phyloP scores from a whole-genome alignment of 2,329 filamentous ascomycete species.

The Ascosphaera pollenicola region DNA sequence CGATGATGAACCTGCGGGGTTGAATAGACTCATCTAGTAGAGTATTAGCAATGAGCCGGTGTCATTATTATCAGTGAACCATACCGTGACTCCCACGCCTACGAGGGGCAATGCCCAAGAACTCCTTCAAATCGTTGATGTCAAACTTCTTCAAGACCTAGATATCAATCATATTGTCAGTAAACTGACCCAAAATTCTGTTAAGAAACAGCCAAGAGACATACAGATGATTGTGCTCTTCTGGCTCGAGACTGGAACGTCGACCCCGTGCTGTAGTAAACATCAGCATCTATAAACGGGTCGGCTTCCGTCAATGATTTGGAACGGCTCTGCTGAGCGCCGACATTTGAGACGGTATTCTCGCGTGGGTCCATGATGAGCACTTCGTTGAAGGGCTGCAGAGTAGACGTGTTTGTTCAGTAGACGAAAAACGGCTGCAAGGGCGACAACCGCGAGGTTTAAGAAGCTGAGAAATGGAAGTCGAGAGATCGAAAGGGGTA shows the following conservation, averaged over 20 bases:
- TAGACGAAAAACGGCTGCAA: too few species aligned
- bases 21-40: slow-evolving; percentile 47
- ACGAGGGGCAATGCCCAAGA: slow-evolving; percentile 12
- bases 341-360: background rate
- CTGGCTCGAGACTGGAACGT: slow-evolving; percentile 11
- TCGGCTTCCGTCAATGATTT: slow-evolving; percentile 18
- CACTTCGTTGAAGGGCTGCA: too few species aligned
- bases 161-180: slow-evolving; percentile 2
- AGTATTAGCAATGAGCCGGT: background rate
- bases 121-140: slow-evolving; percentile 14
- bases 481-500: too few species aligned
- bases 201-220: background rate
- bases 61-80: slow-evolving; percentile 2
- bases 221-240: slow-evolving; percentile 5
- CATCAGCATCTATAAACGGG: slow-evolving; percentile 33
- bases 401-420: too few species aligned
- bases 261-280: slow-evolving; percentile 35
- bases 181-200: slow-evolving; percentile 2
- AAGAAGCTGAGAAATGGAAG: too few species aligned
- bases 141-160: slow-evolving; percentile 18
- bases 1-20: slow-evolving; percentile 62
- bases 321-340: background rate
- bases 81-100: slow-evolving; percentile 25
- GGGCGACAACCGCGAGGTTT: too few species aligned
- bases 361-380: background rate